Conservation (phyloP, 2,329 filamentous ascomycete species). For the Calonectria pauciramosa region DNA sequence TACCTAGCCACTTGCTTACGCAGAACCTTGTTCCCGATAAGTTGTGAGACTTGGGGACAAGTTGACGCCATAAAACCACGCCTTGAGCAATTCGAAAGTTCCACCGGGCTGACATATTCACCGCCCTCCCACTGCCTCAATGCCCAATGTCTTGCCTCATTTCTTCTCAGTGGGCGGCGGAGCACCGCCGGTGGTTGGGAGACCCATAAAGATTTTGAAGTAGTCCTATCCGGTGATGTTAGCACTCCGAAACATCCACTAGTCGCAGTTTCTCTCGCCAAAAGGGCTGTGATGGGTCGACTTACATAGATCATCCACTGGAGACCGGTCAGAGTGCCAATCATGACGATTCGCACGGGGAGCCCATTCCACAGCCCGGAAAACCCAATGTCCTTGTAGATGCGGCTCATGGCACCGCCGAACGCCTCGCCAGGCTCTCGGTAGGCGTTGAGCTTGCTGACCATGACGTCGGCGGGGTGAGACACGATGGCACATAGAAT, state of each 20-base stretch:
- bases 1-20: not conserved
- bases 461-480: constrained; percentile 89
- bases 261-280: not conserved
- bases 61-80: not conserved
- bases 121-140: not conserved
- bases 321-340: constrained; percentile 83
- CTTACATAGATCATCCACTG: constrained; percentile 94
- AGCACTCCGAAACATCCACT: constrained; percentile 19
- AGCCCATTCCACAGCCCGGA: constrained; percentile 92
- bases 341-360: constrained; percentile 89
- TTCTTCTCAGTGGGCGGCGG: constrained; percentile 68
- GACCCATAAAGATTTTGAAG: constrained; percentile 91
- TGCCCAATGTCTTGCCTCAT: constrained; percentile 19
- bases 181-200: constrained; percentile 84
- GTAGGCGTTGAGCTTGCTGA: constrained; percentile 89
- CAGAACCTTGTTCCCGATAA: not conserved
- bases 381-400: constrained; percentile 91
- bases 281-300: constrained; percentile 27
- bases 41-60: not conserved
- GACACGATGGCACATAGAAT: constrained; percentile 89
- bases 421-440: constrained; percentile 83
- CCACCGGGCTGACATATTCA: not conserved
- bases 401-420: constrained; percentile 80
- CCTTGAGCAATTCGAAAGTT: not conserved
- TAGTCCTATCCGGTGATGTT: constrained; percentile 69